phyloP scores from a whole-genome alignment of 768 basidiomycete species.

The Suillus spraguei region DNA sequence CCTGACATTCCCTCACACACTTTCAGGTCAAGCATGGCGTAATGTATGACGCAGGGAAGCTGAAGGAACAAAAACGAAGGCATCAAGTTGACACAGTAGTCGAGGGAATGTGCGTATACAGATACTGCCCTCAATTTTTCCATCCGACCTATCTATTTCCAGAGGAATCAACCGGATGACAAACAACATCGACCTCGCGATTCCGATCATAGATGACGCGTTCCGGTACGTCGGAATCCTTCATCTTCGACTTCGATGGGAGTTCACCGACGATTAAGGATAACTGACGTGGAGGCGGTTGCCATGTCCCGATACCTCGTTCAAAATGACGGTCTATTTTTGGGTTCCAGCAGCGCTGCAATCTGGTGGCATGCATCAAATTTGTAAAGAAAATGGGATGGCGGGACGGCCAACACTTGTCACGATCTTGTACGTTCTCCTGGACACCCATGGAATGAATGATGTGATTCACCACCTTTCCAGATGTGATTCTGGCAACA shows the following conservation, averaged over 20 bases:
- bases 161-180: slow-evolving; percentile 95
- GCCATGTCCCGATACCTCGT: slow-evolving; percentile 96
- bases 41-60: slow-evolving; percentile 94
- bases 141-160: neutral
- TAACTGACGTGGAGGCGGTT: slow-evolving; percentile 93
- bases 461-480: neutral
- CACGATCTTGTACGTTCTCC: slow-evolving; percentile 72
- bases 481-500: slow-evolving; percentile 87
- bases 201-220: slow-evolving; percentile 87
- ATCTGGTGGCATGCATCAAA: slow-evolving; percentile 89
- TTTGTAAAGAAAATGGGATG: slow-evolving; percentile 71
- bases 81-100: slow-evolving; percentile 97
- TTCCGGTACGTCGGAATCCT: slow-evolving; percentile 59
- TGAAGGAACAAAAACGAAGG: slow-evolving; percentile 89
- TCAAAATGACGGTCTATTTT: slow-evolving; percentile 86
- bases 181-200: slow-evolving; percentile 83
- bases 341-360: slow-evolving; percentile 98
- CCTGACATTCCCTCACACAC: neutral
- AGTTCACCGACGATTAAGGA: slow-evolving; percentile 42
- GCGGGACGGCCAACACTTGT: slow-evolving; percentile 73
- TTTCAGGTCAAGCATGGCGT: slow-evolving; percentile 84
- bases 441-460: neutral
- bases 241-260: neutral
- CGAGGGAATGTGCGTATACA: slow-evolving; percentile 74
- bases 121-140: neutral